These are phyloP conservation scores for Bacterosira constricta DNA, from an alignment of 108 stramenopile species.

Conservation along the genomic window DNA sequence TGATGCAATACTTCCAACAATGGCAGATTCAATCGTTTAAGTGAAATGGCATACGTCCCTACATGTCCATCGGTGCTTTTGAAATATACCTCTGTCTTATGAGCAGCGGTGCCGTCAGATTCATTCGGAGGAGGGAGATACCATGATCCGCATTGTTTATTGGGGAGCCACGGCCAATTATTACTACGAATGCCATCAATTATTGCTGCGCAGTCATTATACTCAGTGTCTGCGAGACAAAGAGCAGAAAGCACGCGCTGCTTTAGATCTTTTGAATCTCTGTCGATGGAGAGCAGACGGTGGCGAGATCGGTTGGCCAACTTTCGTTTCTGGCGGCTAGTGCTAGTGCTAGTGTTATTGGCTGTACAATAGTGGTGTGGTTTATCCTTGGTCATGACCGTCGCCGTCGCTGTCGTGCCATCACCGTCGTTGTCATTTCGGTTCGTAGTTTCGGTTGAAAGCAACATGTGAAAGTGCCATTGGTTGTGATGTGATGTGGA, in stretches of 20 bases:
- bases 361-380: too few relatives aligned
- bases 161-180: constrained; percentile 55
- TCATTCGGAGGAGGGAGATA: constrained; percentile 47
- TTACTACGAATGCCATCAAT: not conserved
- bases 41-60: constrained; percentile 55
- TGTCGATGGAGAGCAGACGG: not conserved
- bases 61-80: constrained; percentile 83
- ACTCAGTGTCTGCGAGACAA: not conserved
- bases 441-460: too few relatives aligned
- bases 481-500: too few relatives aligned
- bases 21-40: constrained; percentile 69
- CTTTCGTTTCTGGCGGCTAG: not conserved
- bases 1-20: constrained; percentile 44
- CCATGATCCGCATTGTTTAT: constrained; percentile 75
- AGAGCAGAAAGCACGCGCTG: not conserved
- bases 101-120: not conserved
- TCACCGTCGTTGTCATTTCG: too few relatives aligned
- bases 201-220: not conserved
- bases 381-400: too few relatives aligned
- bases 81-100: constrained; percentile 51
- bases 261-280: not conserved
- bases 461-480: too few relatives aligned
- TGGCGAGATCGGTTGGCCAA: not conserved
- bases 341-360: too few relatives aligned
- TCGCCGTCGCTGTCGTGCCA: too few relatives aligned